Base-by-base conservation (phyloP, 129 eudicot species). In the Flaveria bidentis region DNA sequence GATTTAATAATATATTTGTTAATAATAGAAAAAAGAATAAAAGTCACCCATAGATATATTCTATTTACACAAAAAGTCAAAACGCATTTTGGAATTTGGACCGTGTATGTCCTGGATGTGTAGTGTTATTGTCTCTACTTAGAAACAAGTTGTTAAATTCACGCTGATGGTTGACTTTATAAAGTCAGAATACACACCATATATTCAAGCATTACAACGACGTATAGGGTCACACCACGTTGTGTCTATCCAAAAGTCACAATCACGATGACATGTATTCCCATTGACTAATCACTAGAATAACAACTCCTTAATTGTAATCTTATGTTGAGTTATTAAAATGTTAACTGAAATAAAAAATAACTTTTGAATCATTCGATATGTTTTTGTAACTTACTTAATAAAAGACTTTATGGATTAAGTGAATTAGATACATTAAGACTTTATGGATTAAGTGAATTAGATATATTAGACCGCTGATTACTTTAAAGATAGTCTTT, bases 121-220 rank as follows among this genome's bases (percentile, higher is more conserved):
- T 58, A 58, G 2, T 4, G 25, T 33, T 30, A 26, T 30, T 30
- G 39, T 30, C 39, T 30, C 30, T 26, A 26, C 6, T 3, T 33
- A 3, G 39, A 67, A 68, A 77, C 56, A 18, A 60, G 18, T 12
- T 23, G 3, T 30, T 44, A 33, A 5, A 20, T 56, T 57, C 57
- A 0, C 46, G 52, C 69, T 2, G 18, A 36, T 33, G 52, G 78
- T 80, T 72, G 78, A 72, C 83, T 63, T 44, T 55, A 45, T 57
- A 77, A 77, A 42, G 61, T 41, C 58, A 47, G 16, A 68, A 55
- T 69, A 53, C 23, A 76, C 12, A 42, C 57, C 45, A 6, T 46
- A 36, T 2, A 52, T 77, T 69, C 76, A 68, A 56, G 69, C 41
- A 77, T 56, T 57, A 55, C 20, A 57, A 26, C 26, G 3, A 39